Percentiles rank a stretch among this genome's conserved stretches.
phyloP scores from a whole-genome alignment of 192 early-diverging fungal genomes.

The Rhizoclosmatium sp. region DNA sequence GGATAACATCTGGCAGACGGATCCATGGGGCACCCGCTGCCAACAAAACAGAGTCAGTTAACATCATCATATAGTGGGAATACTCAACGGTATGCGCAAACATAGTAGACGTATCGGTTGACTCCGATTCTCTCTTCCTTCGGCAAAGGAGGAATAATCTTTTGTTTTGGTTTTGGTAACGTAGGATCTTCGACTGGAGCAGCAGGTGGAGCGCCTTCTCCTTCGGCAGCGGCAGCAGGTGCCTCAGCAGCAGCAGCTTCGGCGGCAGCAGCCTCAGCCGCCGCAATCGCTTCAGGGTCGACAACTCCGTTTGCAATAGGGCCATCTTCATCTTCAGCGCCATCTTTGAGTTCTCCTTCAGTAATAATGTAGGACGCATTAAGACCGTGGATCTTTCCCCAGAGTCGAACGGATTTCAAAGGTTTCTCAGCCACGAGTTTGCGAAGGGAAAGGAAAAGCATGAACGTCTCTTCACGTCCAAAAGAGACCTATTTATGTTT shows the following conservation, averaged over 20 bases:
- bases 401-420: slow-evolving; percentile 64
- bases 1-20: slow-evolving; percentile 63
- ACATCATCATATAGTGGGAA: no score
- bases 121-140: slow-evolving; percentile 58
- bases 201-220: slow-evolving; percentile 25
- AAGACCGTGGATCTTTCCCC: slow-evolving; percentile 61
- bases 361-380: slow-evolving; percentile 59
- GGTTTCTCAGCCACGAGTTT: slow-evolving; percentile 59
- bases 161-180: slow-evolving; percentile 39
- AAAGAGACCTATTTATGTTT: slow-evolving; percentile 51
- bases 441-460: slow-evolving; percentile 62
- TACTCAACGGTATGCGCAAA: slow-evolving; percentile 56
- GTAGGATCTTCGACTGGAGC: slow-evolving; percentile 38
- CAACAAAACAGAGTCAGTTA: slow-evolving; percentile 2
- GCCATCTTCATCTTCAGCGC: slow-evolving; percentile 59
- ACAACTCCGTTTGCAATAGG: slow-evolving; percentile 41
- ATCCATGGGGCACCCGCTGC: slow-evolving; percentile 61
- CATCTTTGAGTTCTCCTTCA: slow-evolving; percentile 63
- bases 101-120: slow-evolving; percentile 71
- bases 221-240: slow-evolving; percentile 32
- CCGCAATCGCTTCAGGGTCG: slow-evolving; percentile 1
- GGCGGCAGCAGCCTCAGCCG: slow-evolving; percentile 28
- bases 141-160: slow-evolving; percentile 43
- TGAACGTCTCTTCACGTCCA: slow-evolving; percentile 64
- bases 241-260: slow-evolving; percentile 1